Evolutionary conservation across 202 grass and related monocot genomes (phyloP).

Genomic region (Carex arenaria): DNA sequence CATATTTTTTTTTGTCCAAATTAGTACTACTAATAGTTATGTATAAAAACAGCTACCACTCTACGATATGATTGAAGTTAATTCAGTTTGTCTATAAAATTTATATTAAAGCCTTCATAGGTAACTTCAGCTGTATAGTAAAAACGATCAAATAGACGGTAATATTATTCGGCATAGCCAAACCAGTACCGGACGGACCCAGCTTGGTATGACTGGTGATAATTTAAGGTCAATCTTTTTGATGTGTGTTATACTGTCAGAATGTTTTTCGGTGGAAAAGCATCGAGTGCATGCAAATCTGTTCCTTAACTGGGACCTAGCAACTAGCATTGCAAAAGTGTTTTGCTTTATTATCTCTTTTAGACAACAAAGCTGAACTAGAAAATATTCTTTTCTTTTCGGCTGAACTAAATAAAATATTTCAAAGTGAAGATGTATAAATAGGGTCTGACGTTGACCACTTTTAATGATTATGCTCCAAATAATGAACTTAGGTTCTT

Average conservation of each 20-base stretch:
- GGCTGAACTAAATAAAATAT: neutral
- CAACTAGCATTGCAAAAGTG: conserved; percentile 13
- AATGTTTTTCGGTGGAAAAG: conserved; percentile 19
- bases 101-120: neutral
- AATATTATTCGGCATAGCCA: neutral
- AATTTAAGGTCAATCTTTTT: neutral
- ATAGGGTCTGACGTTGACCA: neutral
- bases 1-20: neutral
- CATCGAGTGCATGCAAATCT: neutral
- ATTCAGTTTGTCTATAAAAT: neutral
- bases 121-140: neutral
- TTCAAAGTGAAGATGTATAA: neutral
- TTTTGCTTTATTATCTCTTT: conserved; percentile 16
- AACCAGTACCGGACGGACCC: neutral
- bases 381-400: neutral
- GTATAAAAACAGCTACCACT: neutral
- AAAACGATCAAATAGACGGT: neutral
- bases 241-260: neutral
- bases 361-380: neutral
- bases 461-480: conserved; percentile 11
- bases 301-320: neutral
- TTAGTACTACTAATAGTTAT: neutral
- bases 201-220: neutral
- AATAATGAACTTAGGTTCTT: neutral
- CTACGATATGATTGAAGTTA: neutral